These are phyloP conservation scores for Penicillium cataractarum DNA, from an alignment of 495 filamentous ascomycete genomes.

Conservation along the genomic window DNA sequence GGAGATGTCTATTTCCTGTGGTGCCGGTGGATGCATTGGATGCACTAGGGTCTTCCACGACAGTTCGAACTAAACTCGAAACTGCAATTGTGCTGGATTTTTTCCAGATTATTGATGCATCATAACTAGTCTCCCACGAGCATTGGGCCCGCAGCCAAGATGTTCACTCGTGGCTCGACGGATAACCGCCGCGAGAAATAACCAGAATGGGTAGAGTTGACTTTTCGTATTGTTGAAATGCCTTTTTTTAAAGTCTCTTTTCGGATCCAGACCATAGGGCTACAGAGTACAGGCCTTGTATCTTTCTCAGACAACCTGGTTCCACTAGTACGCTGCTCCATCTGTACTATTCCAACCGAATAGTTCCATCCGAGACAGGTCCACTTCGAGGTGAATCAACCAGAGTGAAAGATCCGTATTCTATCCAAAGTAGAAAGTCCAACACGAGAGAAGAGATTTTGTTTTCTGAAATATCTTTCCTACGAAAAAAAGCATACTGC, in stretches of 20 bases:
- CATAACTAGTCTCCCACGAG: not conserved
- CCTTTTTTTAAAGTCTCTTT: not conserved
- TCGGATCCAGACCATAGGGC: constrained; percentile 8
- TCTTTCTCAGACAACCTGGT: not conserved
- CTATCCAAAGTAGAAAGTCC: not conserved
- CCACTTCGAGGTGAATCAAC: constrained; percentile 1
- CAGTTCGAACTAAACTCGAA: constrained; percentile 2
- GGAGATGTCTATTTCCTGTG: constrained; percentile 5
- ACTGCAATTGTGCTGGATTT: constrained; percentile 2
- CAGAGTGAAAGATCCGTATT: not conserved
- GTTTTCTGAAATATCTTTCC: not conserved
- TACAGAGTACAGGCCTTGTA: not conserved
- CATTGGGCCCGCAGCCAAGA: constrained; percentile 14
- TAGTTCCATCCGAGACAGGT: not conserved
- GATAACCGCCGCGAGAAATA: not conserved
- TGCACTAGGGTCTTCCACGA: not conserved
- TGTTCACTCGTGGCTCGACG: constrained; percentile 10
- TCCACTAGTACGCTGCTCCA: constrained; percentile 2
- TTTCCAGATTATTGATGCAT: constrained; percentile 2
- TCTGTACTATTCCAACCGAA: not conserved
- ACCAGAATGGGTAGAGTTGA: constrained; percentile 3
- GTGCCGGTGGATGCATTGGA: constrained; percentile 8
- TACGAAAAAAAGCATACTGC: not conserved
- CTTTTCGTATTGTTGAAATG: constrained; percentile 8
- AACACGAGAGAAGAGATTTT: not conserved